These are phyloP conservation scores for Blastocladiella britannica DNA, from an alignment of 192 early-diverging fungal species.

Conservation along the genomic window DNA sequence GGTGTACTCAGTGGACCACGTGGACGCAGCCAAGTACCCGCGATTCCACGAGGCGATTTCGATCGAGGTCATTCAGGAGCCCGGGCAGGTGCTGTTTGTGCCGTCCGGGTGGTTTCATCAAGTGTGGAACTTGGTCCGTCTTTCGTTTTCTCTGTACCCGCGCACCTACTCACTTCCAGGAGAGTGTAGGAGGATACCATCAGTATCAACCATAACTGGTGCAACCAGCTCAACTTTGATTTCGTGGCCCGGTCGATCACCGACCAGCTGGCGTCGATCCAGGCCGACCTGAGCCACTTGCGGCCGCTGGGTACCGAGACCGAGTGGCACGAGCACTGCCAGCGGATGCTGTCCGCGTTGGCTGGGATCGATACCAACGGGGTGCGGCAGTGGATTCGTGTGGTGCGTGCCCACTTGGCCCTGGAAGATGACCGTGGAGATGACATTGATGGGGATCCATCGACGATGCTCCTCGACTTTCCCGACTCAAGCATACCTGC, in stretches of 20 bases:
- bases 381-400: constrained; percentile 16
- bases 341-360: constrained; percentile 20
- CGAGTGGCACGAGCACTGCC: constrained; percentile 23
- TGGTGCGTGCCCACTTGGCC: no score
- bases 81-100: constrained; percentile 49
- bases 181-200: constrained; percentile 26
- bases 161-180: background rate
- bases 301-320: constrained; percentile 16
- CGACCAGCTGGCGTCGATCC: constrained; percentile 22
- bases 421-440: no score
- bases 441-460: no score
- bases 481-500: no score
- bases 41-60: constrained; percentile 18
- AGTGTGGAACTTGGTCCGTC: constrained; percentile 27
- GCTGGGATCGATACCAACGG: constrained; percentile 29
- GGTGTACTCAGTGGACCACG: constrained; percentile 32
- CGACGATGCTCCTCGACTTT: no score
- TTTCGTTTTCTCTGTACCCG: background rate
- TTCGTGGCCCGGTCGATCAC: constrained; percentile 20
- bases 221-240: constrained; percentile 35
- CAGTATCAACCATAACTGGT: constrained; percentile 63
- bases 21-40: constrained; percentile 24
- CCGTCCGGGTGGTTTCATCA: constrained; percentile 58
- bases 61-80: constrained; percentile 29
- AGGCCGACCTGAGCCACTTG: constrained; percentile 30